A percentile compares a stretch with the other conserved stretches of the same genome.
phyloP scores from a whole-genome alignment of 2,329 filamentous ascomycete species.

The Thyridium curvatum region DNA sequence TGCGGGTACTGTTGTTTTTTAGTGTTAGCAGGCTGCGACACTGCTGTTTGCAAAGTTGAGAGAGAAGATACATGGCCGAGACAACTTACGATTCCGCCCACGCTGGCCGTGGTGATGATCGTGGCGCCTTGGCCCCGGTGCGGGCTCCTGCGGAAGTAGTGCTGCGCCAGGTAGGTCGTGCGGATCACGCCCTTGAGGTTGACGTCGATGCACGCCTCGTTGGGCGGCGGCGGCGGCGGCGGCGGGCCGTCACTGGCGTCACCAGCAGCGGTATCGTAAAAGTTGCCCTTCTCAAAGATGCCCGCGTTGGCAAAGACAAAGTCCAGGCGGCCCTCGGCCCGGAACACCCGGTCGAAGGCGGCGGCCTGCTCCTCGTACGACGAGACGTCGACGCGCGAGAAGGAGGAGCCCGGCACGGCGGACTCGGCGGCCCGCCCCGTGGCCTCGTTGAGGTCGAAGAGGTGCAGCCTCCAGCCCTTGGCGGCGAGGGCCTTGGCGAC shows the following conservation, averaged over 20 bases:
- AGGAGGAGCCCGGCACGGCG: constrained; percentile 2
- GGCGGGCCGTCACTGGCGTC: constrained; percentile 2
- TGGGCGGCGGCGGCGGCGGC: background rate
- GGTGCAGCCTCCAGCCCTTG: constrained; percentile 3
- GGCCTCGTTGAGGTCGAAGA: constrained; percentile 2
- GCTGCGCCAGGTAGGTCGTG: constrained; percentile 30
- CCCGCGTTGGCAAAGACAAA: constrained; percentile 8
- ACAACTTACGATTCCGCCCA: constrained; percentile 13
- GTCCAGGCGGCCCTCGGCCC: constrained; percentile 18
- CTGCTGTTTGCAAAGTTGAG: no score
- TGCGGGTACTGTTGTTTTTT: constrained; percentile 20
- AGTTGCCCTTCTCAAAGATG: constrained; percentile 1
- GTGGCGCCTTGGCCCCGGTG: constrained; percentile 7
- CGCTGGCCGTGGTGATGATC: constrained; percentile 22
- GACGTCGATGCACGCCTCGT: constrained; percentile 15
- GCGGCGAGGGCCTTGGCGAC: constrained; percentile 2
- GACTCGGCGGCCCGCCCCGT: background rate
- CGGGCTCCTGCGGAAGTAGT: constrained; percentile 28
- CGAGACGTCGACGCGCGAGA: constrained; percentile 1
- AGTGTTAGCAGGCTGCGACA: no score
- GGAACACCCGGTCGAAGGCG: constrained; percentile 24
- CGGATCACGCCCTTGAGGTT: constrained; percentile 28
- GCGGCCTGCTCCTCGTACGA: constrained; percentile 19
- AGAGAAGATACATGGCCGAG: no score
- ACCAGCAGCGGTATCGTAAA: constrained; percentile 1